Evolutionary conservation across 306 rosid species (phyloP).

Genomic region (Canavalia gladiata): DNA sequence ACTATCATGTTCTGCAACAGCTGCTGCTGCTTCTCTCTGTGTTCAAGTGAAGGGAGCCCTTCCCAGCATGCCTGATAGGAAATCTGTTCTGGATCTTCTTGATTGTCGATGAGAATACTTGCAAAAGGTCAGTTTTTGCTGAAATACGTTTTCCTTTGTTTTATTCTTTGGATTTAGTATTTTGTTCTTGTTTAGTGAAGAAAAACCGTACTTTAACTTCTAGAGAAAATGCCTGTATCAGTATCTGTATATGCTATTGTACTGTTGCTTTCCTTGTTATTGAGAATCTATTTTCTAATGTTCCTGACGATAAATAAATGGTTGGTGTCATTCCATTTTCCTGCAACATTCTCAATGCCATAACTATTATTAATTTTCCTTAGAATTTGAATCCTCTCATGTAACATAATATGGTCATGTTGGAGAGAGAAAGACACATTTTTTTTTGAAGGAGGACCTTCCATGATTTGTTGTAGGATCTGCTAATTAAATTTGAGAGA

Average conservation of each 20-base stretch:
- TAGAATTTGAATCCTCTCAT: not conserved
- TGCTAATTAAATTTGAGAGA: too few species aligned
- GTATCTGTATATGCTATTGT: conserved; percentile 6
- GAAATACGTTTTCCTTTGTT: conserved; percentile 16
- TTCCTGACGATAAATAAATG: not conserved
- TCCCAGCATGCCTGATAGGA: conserved; percentile 95
- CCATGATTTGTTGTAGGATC: too few species aligned
- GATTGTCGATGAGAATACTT: conserved; percentile 54
- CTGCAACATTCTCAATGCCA: not conserved
- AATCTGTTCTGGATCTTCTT: conserved; percentile 78
- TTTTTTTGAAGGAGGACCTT: too few species aligned
- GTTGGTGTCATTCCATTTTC: not conserved
- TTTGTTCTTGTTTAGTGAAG: conserved; percentile 26
- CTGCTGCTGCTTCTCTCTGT: conserved; percentile 97
- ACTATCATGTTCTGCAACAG: conserved; percentile 53
- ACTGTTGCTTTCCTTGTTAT: conserved; percentile 27
- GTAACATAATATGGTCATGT: too few species aligned
- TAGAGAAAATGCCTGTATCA: not conserved
- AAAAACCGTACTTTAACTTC: not conserved
- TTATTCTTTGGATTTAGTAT: conserved; percentile 4
- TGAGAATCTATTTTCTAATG: not conserved
- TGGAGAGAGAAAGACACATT: too few species aligned
- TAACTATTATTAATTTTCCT: conserved; percentile 17
- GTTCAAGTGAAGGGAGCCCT: conserved; percentile 97
- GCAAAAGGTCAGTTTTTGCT: conserved; percentile 47